Percentiles rank a stretch among this genome's conserved stretches.
phyloP scores from a whole-genome alignment of 805 yeast genomes.

The Candida multigemmis region DNA sequence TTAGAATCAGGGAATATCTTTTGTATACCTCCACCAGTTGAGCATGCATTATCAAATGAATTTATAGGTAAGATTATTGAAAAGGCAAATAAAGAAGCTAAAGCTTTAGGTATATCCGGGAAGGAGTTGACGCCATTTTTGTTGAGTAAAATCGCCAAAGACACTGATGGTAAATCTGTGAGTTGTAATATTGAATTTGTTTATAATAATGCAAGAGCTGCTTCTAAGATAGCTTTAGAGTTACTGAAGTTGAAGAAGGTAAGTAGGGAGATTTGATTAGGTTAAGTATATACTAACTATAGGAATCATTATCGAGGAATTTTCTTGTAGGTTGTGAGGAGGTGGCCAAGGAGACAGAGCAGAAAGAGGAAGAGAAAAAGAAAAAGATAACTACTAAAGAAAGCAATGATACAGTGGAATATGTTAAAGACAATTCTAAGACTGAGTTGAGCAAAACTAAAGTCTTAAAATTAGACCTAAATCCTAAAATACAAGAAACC shows the following conservation, averaged over 20 bases:
- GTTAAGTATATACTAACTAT: conserved; percentile 1
- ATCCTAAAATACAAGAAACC: too few relatives aligned
- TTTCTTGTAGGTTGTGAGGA: too few relatives aligned
- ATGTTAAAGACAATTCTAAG: too few relatives aligned
- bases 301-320: too few relatives aligned
- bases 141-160: conserved; percentile 51
- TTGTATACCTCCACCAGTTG: conserved; percentile 74
- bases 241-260: conserved; percentile 26
- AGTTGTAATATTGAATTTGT: conserved; percentile 69
- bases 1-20: conserved; percentile 64
- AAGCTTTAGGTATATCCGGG: conserved; percentile 44
- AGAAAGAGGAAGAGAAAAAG: background rate
- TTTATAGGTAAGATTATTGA: conserved; percentile 49
- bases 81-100: conserved; percentile 51
- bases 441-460: too few relatives aligned
- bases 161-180: conserved; percentile 66
- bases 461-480: too few relatives aligned
- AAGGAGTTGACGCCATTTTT: conserved; percentile 76
- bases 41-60: conserved; percentile 45
- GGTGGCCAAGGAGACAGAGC: background rate
- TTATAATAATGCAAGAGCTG: conserved; percentile 63
- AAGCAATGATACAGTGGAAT: too few relatives aligned
- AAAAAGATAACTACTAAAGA: conserved; percentile 1
- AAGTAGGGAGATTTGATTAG: conserved; percentile 1
- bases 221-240: conserved; percentile 56